Evolutionary conservation across 768 basidiomycete genomes (phyloP).

Genomic region (Gloeostereum incarnatum): DNA sequence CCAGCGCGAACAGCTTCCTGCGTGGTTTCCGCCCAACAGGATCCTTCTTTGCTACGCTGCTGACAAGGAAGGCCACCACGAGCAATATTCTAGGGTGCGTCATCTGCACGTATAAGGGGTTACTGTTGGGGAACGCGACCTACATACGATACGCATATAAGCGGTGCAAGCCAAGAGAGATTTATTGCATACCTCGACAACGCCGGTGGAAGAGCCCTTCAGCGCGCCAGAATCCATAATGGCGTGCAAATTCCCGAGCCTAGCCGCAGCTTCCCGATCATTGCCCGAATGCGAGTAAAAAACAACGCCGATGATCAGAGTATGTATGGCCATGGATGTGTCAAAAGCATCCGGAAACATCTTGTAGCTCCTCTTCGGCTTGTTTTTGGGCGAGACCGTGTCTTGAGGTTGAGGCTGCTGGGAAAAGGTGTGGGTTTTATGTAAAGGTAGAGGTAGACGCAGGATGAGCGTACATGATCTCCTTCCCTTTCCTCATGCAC

Average conservation of each 20-base stretch:
- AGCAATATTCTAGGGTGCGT: constrained; percentile 65
- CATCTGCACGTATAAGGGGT: constrained; percentile 34
- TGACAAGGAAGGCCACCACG: constrained; percentile 57
- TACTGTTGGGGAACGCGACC: no score
- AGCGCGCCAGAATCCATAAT: constrained; percentile 50
- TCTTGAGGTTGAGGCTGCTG: constrained; percentile 2
- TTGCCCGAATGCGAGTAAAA: constrained; percentile 55
- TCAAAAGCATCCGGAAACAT: constrained; percentile 16
- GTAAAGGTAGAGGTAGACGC: no score
- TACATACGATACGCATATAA: no score
- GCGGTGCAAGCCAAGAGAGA: no score
- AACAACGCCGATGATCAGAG: constrained; percentile 51
- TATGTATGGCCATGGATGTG: constrained; percentile 40
- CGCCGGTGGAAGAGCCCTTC: not conserved
- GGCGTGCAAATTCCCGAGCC: constrained; percentile 54
- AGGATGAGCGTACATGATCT: constrained; percentile 1
- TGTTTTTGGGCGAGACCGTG: constrained; percentile 11
- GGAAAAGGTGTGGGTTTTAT: not conserved
- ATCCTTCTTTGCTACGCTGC: constrained; percentile 60
- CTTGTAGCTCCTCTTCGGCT: constrained; percentile 8
- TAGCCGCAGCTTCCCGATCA: constrained; percentile 32
- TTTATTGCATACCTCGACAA: not conserved
- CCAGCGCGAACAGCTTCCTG: constrained; percentile 57
- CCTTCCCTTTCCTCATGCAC: constrained; percentile 5
- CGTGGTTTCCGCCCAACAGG: constrained; percentile 68